These are phyloP conservation scores for Phytophthora citricola DNA, from an alignment of 352 stramenopile species.

Conservation along the genomic window DNA sequence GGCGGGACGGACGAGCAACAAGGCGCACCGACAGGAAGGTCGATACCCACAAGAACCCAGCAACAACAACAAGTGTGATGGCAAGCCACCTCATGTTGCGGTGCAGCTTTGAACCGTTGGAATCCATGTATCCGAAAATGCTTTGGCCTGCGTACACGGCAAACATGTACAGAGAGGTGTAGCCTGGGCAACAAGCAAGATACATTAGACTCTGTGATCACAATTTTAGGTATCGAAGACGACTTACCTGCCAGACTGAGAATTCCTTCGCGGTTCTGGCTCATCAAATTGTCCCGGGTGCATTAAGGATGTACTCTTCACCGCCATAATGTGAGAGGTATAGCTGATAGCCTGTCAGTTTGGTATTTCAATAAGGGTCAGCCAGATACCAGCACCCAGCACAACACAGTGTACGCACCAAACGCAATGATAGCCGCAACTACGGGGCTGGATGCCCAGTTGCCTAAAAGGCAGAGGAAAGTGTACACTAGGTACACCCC, in stretches of 20 bases:
- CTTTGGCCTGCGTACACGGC: constrained; percentile 64
- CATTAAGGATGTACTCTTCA: constrained; percentile 82
- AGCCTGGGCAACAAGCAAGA: constrained; percentile 64
- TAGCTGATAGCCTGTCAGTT: constrained; percentile 78
- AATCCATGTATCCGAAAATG: constrained; percentile 75
- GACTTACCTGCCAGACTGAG: constrained; percentile 83
- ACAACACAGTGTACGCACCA: constrained; percentile 29
- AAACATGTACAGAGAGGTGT: constrained; percentile 91
- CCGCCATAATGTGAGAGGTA: constrained; percentile 75
- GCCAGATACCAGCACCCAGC: not conserved
- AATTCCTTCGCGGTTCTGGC: constrained; percentile 96
- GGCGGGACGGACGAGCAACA: constrained; percentile 67
- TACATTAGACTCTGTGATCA: not conserved
- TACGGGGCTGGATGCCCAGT: constrained; percentile 51
- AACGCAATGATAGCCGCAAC: constrained; percentile 48
- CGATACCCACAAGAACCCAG: constrained; percentile 50
- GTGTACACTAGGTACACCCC: constrained; percentile 81
- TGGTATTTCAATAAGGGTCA: constrained; percentile 8
- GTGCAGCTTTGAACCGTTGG: constrained; percentile 59
- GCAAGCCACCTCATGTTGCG: constrained; percentile 74
- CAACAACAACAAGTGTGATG: constrained; percentile 48
- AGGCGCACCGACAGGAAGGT: constrained; percentile 68
- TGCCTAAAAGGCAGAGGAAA: constrained; percentile 57
- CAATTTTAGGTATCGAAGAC: not conserved
- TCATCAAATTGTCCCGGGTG: constrained; percentile 83